Evolutionary conservation across 2,329 filamentous ascomycete species (phyloP), one percentile per base, ranked within the genome.

Genomic region (Fusarium sp.): DNA sequence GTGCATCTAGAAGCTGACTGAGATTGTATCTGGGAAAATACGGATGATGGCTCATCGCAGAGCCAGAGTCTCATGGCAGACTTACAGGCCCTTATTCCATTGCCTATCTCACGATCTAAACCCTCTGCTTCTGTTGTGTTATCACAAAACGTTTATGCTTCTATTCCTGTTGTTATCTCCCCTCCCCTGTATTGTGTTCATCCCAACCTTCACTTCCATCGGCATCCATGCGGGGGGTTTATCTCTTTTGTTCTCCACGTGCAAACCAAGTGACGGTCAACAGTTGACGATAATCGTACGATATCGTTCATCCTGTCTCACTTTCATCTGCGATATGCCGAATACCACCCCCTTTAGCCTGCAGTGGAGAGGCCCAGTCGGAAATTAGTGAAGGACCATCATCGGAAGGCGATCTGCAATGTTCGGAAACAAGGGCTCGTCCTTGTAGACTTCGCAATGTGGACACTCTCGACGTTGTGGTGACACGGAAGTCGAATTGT

Each of bases 361-460:
- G 49, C 23, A 38, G 57, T 64, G 68, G 58, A 57, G 41, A 62
- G 35, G 24, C 33, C 41, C 47, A 44, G 23, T 46, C 57, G 67
- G 67, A 70, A 57, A 73, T 73, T 73, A 57, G 31, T 48, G 57
- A 69, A 64, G 70, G 66, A 39, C 58, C 62, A 59, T 39, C 42
- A n/a, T 38, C 39, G 28, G 39, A 26, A 41, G 20, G 23, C 23
- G 60, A 68, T 64, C 52, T 64, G 35, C 38, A 33, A 20, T 29
- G 18, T 38, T 47, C 43, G 35, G 46, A 48, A 41, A 57, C 38
- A 50, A 55, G 54, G 52, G 20, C 18, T 26, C 18, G 43, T 23
- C 23, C 35, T 54, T 49, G 31, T 29, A 49, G 28, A 49, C 29
- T 41, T 35, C 20, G 31, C 4, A 46, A 26, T 47, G 41, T 52